These are phyloP conservation scores for Cystobasidiaceae sp. DNA, from an alignment of 1,284 basidiomycete species.

Conservation along the genomic window DNA sequence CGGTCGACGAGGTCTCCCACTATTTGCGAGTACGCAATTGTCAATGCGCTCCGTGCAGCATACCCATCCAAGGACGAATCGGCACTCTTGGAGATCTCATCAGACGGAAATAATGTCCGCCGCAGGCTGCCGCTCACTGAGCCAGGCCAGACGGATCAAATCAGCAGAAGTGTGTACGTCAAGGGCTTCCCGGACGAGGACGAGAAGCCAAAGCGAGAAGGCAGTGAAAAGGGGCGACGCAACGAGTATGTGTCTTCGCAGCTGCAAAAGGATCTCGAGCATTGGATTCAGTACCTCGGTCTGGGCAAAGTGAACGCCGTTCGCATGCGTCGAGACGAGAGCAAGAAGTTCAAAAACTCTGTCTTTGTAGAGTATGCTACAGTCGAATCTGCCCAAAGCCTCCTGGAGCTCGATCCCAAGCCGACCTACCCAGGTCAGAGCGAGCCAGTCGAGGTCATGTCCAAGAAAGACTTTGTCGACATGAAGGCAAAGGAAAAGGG, in stretches of 20 bases:
- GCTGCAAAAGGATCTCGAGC: constrained; percentile 71
- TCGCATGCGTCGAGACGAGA: constrained; percentile 67
- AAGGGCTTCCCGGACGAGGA: constrained; percentile 41
- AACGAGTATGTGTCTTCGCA: constrained; percentile 46
- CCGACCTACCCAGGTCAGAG: constrained; percentile 65
- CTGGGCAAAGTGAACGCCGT: constrained; percentile 69
- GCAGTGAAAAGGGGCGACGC: not conserved
- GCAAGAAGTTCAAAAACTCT: constrained; percentile 62
- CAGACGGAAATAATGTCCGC: constrained; percentile 65
- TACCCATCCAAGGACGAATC: constrained; percentile 18
- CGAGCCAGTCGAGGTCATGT: constrained; percentile 71
- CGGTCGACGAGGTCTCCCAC: constrained; percentile 56
- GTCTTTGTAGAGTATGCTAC: constrained; percentile 88
- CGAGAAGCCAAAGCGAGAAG: constrained; percentile 31
- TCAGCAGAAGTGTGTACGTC: constrained; percentile 48
- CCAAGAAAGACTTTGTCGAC: constrained; percentile 87
- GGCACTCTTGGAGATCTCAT: constrained; percentile 67
- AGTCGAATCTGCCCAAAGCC: constrained; percentile 63
- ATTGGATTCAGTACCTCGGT: constrained; percentile 72
- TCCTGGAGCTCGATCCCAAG: constrained; percentile 72
- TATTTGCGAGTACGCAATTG: constrained; percentile 50
- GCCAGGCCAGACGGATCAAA: constrained; percentile 41
- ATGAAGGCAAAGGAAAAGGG: constrained; percentile 99
- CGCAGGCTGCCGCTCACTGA: constrained; percentile 53
- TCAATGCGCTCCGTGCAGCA: constrained; percentile 54